Evolutionary conservation across 257 asterid species (phyloP).

Genomic region (Nyctanthes arbortristis): DNA sequence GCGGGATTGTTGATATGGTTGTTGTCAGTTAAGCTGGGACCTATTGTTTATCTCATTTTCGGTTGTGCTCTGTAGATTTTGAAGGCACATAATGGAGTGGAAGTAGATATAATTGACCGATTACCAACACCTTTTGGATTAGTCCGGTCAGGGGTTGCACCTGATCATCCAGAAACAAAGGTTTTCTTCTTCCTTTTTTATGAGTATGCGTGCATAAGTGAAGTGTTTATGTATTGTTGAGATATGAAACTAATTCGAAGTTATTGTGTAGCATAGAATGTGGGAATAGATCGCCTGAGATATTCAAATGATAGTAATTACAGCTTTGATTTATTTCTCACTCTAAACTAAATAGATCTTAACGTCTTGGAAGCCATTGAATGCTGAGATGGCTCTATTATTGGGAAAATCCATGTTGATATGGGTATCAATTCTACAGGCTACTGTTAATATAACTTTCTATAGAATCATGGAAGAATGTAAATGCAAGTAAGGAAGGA

Average conservation of each 20-base stretch:
- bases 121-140: constrained; percentile 92
- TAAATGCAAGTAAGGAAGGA: background rate
- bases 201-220: too few species aligned
- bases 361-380: background rate
- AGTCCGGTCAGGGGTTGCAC: constrained; percentile 94
- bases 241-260: background rate
- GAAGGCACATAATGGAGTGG: constrained; percentile 68
- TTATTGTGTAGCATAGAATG: background rate
- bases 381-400: background rate
- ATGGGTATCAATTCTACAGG: background rate
- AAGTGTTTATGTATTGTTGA: background rate
- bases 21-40: constrained; percentile 8
- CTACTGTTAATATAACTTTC: background rate
- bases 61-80: constrained; percentile 69
- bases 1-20: background rate
- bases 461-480: background rate
- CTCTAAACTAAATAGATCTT: too few species aligned
- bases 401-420: background rate
- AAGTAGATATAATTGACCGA: constrained; percentile 89
- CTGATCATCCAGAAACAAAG: constrained; percentile 99
- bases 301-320: background rate
- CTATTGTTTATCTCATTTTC: constrained; percentile 4
- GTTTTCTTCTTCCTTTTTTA: constrained; percentile 24
- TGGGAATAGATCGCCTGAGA: background rate
- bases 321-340: too few species aligned